Conservation (phyloP, 345 rosid species). For the Sonneratia caseolaris region DNA sequence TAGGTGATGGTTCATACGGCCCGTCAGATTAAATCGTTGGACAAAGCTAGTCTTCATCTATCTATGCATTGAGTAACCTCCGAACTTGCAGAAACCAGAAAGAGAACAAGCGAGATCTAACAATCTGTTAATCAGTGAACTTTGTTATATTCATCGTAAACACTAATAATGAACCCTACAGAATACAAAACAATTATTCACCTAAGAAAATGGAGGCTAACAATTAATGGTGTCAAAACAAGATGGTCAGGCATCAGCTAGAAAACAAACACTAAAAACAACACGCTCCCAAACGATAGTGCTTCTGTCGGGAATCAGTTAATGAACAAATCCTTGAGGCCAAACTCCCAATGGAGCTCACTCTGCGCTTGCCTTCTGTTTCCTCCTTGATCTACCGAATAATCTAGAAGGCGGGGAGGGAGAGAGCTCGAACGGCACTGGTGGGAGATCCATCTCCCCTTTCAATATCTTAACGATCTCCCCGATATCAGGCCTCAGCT, state of each 20-base stretch:
- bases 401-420: conserved; percentile 78
- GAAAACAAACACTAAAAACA: background rate
- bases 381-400: conserved; percentile 25
- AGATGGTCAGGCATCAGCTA: conserved; percentile 2
- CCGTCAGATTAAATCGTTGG: background rate
- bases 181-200: background rate
- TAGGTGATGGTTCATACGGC: no score
- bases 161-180: background rate
- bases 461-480: conserved; percentile 71
- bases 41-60: no score
- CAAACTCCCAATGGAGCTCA: conserved; percentile 5
- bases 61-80: no score
- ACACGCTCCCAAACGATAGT: background rate
- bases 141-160: background rate
- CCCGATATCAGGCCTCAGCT: conserved; percentile 71
- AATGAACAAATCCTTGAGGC: background rate
- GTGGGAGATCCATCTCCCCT: conserved; percentile 79
- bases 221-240: background rate
- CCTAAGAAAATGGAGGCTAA: background rate
- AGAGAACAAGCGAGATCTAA: background rate
- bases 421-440: conserved; percentile 64
- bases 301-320: background rate
- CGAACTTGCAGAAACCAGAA: background rate
- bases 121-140: background rate
- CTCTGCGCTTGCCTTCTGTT: conserved; percentile 26